Evolutionary conservation across 1,284 basidiomycete genomes (phyloP).

Genomic region (Moniliella sp.): DNA sequence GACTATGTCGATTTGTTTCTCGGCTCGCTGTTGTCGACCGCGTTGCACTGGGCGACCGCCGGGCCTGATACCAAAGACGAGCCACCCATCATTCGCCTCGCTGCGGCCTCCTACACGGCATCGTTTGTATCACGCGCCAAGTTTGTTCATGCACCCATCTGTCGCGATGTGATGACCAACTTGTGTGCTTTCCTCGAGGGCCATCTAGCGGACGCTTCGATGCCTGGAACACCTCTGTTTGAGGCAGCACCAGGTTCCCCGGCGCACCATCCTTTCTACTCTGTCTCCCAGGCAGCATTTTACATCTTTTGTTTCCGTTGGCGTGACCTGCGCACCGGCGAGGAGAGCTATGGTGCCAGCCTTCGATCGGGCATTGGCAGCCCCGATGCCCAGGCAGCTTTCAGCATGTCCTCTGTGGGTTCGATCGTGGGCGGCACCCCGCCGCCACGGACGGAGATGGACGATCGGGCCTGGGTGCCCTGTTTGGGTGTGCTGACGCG

Average conservation of each 20-base stretch:
- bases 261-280: slow-evolving; percentile 51
- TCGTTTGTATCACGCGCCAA: slow-evolving; percentile 73
- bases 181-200: slow-evolving; percentile 63
- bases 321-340: slow-evolving; percentile 54
- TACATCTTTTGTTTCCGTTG: slow-evolving; percentile 96
- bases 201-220: slow-evolving; percentile 37
- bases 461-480: no score
- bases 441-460: no score
- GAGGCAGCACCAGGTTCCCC: slow-evolving; percentile 9
- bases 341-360: no score
- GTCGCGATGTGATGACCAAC: slow-evolving; percentile 56
- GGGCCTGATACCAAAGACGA: no score
- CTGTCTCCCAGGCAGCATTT: slow-evolving; percentile 75
- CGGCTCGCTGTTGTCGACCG: slow-evolving; percentile 69
- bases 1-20: slow-evolving; percentile 84
- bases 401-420: slow-evolving; percentile 4
- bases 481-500: slow-evolving; percentile 60
- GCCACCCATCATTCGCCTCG: slow-evolving; percentile 20
- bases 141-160: slow-evolving; percentile 56
- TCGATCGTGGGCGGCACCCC: slow-evolving; percentile 1
- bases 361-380: slow-evolving; percentile 1
- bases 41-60: slow-evolving; percentile 47
- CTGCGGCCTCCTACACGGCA: slow-evolving; percentile 38
- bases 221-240: slow-evolving; percentile 7
- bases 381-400: no score